Conservation (phyloP, 257 asterid genomes). For the Penstemon eatonii region DNA sequence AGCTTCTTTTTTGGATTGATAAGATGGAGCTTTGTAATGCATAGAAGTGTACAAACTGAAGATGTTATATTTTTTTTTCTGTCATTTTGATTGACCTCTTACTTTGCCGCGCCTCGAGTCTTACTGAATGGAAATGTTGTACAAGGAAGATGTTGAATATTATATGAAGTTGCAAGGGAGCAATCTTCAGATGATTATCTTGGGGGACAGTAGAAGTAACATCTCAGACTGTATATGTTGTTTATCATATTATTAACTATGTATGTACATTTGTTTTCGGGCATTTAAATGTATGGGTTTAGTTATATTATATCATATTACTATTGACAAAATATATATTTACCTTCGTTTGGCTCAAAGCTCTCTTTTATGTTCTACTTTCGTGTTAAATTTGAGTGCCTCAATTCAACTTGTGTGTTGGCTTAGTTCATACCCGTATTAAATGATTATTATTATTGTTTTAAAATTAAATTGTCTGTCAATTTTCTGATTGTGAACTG, state of each 20-base stretch:
- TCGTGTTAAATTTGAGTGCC: too few relatives aligned
- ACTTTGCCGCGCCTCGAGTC: slow-evolving; percentile 5
- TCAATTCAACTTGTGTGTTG: too few relatives aligned
- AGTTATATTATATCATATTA: too few relatives aligned
- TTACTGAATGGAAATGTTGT: slow-evolving; percentile 29
- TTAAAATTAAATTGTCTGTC: too few relatives aligned
- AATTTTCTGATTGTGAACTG: too few relatives aligned
- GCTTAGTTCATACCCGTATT: too few relatives aligned
- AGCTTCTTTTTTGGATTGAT: slow-evolving; percentile 54
- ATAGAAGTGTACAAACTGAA: slow-evolving; percentile 24
- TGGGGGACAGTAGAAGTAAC: background rate
- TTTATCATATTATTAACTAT: background rate
- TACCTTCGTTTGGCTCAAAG: too few relatives aligned
- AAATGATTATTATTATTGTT: too few relatives aligned
- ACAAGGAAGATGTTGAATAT: slow-evolving; percentile 28
- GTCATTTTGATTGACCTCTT: slow-evolving; percentile 9
- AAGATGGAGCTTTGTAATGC: slow-evolving; percentile 33
- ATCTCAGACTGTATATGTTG: slow-evolving; percentile 8
- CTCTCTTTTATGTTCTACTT: too few relatives aligned
- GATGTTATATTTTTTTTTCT: slow-evolving; percentile 8
- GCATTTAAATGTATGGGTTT: too few relatives aligned
- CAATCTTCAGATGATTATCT: background rate
- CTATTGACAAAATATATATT: too few relatives aligned
- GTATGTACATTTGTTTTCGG: too few relatives aligned
- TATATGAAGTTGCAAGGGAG: slow-evolving; percentile 22